These are phyloP conservation scores for Suillus sp. DNA, from an alignment of 768 basidiomycete species.

Conservation along the genomic window DNA sequence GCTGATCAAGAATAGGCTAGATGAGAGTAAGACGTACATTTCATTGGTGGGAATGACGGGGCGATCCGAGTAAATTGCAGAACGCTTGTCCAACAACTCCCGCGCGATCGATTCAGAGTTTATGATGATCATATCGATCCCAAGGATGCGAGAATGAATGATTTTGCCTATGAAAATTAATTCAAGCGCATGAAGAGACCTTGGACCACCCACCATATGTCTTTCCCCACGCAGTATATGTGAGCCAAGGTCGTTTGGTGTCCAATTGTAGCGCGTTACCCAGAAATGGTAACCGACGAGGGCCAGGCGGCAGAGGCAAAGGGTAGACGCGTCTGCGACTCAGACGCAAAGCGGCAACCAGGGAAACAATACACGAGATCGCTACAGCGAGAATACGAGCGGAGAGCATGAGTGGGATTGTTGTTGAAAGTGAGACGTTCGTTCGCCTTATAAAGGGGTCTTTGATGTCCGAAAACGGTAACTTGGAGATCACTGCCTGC, in stretches of 20 bases:
- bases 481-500: background rate
- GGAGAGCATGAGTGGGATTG: background rate
- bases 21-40: background rate
- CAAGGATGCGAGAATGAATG: conserved; percentile 9
- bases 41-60: conserved; percentile 5
- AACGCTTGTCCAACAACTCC: conserved; percentile 11
- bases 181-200: background rate
- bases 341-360: background rate
- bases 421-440: background rate
- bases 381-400: background rate
- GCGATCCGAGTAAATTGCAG: conserved; percentile 9
- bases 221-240: conserved; percentile 9
- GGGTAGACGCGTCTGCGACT: background rate
- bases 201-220: background rate
- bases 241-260: conserved; percentile 12
- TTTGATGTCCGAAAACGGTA: background rate
- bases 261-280: conserved; percentile 6
- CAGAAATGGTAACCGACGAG: conserved; percentile 8
- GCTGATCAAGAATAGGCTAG: too few species aligned
- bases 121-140: conserved; percentile 13
- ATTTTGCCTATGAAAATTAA: background rate
- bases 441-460: background rate
- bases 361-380: background rate
- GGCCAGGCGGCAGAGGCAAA: conserved; percentile 11
- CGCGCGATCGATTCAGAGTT: conserved; percentile 12